Percentiles rank a stretch among this genome's conserved stretches.
Evolutionary conservation across 139 green algal species (phyloP).

Genomic region (Chlamydomonas schloesseri): DNA sequence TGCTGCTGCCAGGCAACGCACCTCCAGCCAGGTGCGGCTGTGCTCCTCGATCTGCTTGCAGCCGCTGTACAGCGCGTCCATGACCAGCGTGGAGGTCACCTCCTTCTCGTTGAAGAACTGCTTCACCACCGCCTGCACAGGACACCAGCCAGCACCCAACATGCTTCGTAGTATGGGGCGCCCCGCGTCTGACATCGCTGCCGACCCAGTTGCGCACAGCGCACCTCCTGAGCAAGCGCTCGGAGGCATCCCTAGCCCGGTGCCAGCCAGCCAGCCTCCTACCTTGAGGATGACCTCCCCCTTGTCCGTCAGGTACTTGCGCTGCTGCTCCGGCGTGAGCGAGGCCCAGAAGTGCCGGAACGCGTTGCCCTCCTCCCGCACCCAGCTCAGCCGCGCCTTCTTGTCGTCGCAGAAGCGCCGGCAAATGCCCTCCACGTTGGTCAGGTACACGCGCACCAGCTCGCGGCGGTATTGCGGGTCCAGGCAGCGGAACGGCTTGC

Average conservation of each 20-base stretch:
- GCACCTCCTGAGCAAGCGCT: no score
- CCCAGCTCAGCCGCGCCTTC: conserved; percentile 75
- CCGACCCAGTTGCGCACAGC: no score
- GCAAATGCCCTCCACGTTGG: conserved; percentile 97
- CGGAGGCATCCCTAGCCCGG: no score
- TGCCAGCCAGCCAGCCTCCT: no score
- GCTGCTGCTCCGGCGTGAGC: conserved; percentile 62
- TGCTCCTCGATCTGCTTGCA: conserved; percentile 86
- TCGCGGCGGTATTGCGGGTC: conserved; percentile 96
- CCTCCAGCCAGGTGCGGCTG: conserved; percentile 55
- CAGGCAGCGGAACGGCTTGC: conserved; percentile 92
- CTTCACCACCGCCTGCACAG: conserved; percentile 89
- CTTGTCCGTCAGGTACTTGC: conserved; percentile 68
- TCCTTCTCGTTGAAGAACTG: conserved; percentile 99
- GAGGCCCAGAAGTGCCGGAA: conserved; percentile 82
- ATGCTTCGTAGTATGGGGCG: no score
- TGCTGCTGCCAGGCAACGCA: conserved; percentile 23
- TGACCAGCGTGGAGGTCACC: conserved; percentile 98
- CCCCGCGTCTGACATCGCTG: no score
- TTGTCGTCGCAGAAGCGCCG: conserved; percentile 94
- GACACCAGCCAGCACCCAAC: no score
- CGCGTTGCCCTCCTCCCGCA: conserved; percentile 63
- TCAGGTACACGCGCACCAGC: conserved; percentile 97
- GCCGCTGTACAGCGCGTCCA: conserved; percentile 95
- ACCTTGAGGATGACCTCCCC: conserved; percentile 87